Conservation (phyloP, 768 basidiomycete genomes). For the Hygrophoropsis aurantiaca region DNA sequence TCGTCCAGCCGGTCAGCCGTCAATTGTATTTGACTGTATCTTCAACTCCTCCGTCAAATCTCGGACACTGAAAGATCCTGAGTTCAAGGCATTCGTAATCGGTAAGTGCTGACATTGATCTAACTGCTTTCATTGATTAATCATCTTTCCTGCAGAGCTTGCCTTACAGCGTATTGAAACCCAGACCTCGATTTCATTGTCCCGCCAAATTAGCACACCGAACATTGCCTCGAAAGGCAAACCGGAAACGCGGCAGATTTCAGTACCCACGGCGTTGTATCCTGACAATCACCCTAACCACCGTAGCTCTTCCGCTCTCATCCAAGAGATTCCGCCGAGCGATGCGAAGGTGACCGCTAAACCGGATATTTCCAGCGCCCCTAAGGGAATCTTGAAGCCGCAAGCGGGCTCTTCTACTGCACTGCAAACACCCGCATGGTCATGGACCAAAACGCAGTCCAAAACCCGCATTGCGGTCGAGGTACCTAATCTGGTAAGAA, state of each 20-base stretch:
- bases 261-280: conserved; percentile 49
- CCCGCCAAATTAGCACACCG: conserved; percentile 68
- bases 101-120: conserved; percentile 41
- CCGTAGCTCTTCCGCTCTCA: conserved; percentile 9
- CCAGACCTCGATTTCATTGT: conserved; percentile 57
- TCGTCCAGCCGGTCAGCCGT: conserved; percentile 60
- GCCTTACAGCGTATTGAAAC: conserved; percentile 67
- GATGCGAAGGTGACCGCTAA: conserved; percentile 30
- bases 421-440: conserved; percentile 45
- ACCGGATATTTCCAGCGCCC: conserved; percentile 16
- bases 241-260: conserved; percentile 54
- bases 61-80: conserved; percentile 55
- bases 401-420: conserved; percentile 1
- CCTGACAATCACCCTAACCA: conserved; percentile 21
- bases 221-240: conserved; percentile 81
- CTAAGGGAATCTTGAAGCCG: conserved; percentile 46
- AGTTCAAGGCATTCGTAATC: conserved; percentile 69
- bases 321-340: conserved; percentile 41
- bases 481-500: conserved; percentile 61
- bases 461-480: conserved; percentile 48
- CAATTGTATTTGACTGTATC: conserved; percentile 74
- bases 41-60: conserved; percentile 60
- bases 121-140: conserved; percentile 9
- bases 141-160: conserved; percentile 46
- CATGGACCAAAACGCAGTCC: conserved; percentile 45